A percentile compares a stretch with the other conserved stretches of the same genome.
phyloP scores from a whole-genome alignment of 1,139 yeast genomes.

The Hyphopichia burtonii region DNA sequence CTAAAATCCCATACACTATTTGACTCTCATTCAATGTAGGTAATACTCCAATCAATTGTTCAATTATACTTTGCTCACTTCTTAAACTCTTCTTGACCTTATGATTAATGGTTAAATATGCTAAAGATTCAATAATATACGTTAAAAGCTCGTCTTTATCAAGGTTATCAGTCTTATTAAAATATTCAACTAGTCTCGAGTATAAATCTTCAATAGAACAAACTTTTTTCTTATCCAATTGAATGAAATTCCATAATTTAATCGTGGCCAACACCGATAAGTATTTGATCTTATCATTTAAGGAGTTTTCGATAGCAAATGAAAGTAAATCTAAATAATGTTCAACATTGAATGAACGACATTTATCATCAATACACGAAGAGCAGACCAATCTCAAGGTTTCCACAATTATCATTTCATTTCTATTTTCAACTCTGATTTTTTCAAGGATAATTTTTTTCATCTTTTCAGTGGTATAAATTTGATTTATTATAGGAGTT shows the following conservation, averaged over 20 bases:
- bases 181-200: conserved; percentile 15
- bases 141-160: conserved; percentile 11
- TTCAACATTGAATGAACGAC: conserved; percentile 32
- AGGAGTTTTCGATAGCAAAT: conserved; percentile 15
- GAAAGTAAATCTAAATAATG: conserved; percentile 29
- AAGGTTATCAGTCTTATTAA: conserved; percentile 6
- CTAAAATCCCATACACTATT: conserved; percentile 35
- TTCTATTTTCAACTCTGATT: conserved; percentile 12
- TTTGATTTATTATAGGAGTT: conserved; percentile 19
- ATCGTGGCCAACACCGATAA: conserved; percentile 35
- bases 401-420: conserved; percentile 11
- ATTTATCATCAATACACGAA: conserved; percentile 37
- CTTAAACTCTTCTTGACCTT: conserved; percentile 31
- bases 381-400: conserved; percentile 27
- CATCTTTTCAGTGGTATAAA: conserved; percentile 19
- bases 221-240: conserved; percentile 20
- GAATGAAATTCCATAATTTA: conserved; percentile 45
- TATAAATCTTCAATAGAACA: conserved; percentile 18
- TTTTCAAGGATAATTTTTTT: conserved; percentile 10
- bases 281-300: conserved; percentile 19
- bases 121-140: conserved; percentile 43
- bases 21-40: conserved; percentile 11
- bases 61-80: conserved; percentile 28
- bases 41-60: conserved; percentile 14
- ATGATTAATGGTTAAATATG: conserved; percentile 43